phyloP scores from a whole-genome alignment of 805 yeast genomes.

The Cyberlindnera maritima region DNA sequence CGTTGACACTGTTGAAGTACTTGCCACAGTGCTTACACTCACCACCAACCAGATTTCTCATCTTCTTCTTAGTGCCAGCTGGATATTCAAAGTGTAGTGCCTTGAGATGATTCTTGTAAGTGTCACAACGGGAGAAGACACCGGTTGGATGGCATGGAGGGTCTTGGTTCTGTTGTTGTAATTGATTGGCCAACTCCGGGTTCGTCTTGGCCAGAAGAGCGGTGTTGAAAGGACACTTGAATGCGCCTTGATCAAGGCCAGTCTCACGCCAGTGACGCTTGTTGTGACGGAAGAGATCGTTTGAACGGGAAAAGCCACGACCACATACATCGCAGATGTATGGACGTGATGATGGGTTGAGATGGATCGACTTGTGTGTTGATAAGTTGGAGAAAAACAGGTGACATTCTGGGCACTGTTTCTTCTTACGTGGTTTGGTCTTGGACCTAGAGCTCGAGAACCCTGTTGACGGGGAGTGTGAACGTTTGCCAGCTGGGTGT shows the following conservation, averaged over 20 bases:
- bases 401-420: conserved; percentile 70
- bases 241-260: conserved; percentile 63
- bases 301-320: conserved; percentile 85
- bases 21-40: conserved; percentile 74
- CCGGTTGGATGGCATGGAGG: conserved; percentile 75
- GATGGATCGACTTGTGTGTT: conserved; percentile 78
- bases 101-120: conserved; percentile 86
- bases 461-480: not conserved
- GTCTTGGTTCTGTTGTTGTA: not conserved
- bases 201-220: conserved; percentile 9
- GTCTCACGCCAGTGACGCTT: conserved; percentile 82
- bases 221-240: conserved; percentile 72
- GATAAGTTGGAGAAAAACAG: conserved; percentile 74
- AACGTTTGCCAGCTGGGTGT: too few species aligned
- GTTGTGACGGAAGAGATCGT: conserved; percentile 81
- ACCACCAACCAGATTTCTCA: conserved; percentile 67
- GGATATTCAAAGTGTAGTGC: conserved; percentile 91
- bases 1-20: conserved; percentile 65
- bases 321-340: conserved; percentile 74
- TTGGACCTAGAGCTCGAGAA: conserved; percentile 2
- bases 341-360: conserved; percentile 69
- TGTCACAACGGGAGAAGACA: conserved; percentile 84
- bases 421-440: conserved; percentile 54
- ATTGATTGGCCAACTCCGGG: conserved; percentile 1
- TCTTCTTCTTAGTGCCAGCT: conserved; percentile 76